phyloP scores from a whole-genome alignment of 2,329 filamentous ascomycete species.

The Aspergillus quadrilineatus region DNA sequence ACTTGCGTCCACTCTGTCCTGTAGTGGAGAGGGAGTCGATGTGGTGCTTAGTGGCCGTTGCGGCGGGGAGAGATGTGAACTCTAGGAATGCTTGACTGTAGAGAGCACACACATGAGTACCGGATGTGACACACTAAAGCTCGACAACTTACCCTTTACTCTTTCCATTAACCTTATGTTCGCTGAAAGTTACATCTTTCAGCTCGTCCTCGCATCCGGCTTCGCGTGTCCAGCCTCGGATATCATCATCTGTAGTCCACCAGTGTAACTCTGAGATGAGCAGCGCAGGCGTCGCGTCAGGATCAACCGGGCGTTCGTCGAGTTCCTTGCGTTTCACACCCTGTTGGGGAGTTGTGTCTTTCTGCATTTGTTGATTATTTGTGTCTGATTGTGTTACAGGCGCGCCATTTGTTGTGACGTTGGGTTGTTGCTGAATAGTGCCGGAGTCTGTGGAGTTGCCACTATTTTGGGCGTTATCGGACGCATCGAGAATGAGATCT shows the following conservation, averaged over 20 bases:
- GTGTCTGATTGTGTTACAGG: slow-evolving; percentile 23
- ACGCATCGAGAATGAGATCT: slow-evolving; percentile 40
- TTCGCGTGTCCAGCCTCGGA: slow-evolving; percentile 79
- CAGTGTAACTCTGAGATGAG: slow-evolving; percentile 89
- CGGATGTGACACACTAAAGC: not conserved
- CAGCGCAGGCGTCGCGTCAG: slow-evolving; percentile 66
- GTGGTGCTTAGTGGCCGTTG: slow-evolving; percentile 78
- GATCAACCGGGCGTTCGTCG: slow-evolving; percentile 57
- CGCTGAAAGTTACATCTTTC: slow-evolving; percentile 92
- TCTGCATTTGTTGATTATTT: slow-evolving; percentile 19
- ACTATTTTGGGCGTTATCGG: slow-evolving; percentile 34
- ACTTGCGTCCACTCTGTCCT: slow-evolving; percentile 62
- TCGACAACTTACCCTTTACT: slow-evolving; percentile 76
- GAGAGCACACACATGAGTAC: not conserved
- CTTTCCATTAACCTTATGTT: slow-evolving; percentile 98
- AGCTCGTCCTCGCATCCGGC: slow-evolving; percentile 81
- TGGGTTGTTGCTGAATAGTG: slow-evolving; percentile 27
- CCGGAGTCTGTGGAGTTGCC: slow-evolving; percentile 21
- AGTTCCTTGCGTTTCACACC: slow-evolving; percentile 63
- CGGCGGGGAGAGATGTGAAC: slow-evolving; percentile 77
- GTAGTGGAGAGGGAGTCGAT: slow-evolving; percentile 66
- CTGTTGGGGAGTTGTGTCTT: slow-evolving; percentile 46
- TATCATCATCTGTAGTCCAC: slow-evolving; percentile 96
- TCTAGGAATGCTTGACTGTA: slow-evolving; percentile 75
- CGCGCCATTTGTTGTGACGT: slow-evolving; percentile 27